phyloP scores from a whole-genome alignment of 257 asterid species.

The Nicotiana benthamiana region DNA sequence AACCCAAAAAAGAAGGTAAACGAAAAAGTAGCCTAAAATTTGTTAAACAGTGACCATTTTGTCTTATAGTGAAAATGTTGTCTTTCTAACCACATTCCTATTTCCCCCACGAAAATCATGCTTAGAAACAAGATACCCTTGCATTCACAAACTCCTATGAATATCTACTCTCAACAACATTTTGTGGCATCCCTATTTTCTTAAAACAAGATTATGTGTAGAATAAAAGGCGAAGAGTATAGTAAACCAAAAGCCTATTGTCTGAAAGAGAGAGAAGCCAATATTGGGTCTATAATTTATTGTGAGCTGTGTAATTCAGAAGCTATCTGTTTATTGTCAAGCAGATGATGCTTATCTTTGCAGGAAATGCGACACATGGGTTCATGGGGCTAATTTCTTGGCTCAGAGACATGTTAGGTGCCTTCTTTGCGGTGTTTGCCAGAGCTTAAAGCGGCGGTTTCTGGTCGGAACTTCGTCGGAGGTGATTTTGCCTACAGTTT shows the following conservation, averaged over 20 bases:
- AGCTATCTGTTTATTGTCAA: conserved; percentile 34
- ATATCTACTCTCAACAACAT: neutral
- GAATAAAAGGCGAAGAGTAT: neutral
- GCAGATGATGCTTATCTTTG: conserved; percentile 47
- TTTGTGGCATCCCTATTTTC: neutral
- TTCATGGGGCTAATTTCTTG: conserved; percentile 39
- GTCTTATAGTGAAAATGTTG: neutral
- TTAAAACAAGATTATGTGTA: too few relatives aligned
- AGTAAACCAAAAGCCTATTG: neutral
- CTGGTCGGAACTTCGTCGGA: conserved; percentile 26
- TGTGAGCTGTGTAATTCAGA: conserved; percentile 35
- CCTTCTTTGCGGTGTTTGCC: conserved; percentile 28
- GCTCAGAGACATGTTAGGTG: conserved; percentile 37
- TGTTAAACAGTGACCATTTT: neutral
- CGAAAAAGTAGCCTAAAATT: neutral
- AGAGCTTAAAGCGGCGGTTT: conserved; percentile 18
- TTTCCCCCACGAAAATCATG: neutral
- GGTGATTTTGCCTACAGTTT: conserved; percentile 17
- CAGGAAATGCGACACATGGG: conserved; percentile 37
- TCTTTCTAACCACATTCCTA: neutral
- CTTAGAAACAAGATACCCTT: neutral
- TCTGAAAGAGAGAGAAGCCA: neutral
- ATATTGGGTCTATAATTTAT: neutral
- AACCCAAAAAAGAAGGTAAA: neutral
- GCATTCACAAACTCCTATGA: neutral